Conservation (phyloP, 345 rosid genomes). For the Anacardium occidentale region DNA sequence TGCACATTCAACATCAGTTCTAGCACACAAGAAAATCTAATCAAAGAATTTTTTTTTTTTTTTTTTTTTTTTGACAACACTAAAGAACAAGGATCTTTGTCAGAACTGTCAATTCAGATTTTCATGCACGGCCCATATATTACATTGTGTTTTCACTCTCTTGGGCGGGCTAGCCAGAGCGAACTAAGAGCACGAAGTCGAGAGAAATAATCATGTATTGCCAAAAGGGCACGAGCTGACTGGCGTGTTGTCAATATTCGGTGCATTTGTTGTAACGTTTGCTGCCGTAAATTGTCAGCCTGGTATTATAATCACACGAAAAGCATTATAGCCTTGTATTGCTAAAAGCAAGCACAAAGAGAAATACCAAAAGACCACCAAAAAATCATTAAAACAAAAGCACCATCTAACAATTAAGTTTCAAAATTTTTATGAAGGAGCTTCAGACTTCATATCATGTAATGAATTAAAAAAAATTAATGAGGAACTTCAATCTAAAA, state of each 20-base stretch:
- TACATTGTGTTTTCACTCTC: slow-evolving; percentile 50
- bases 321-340: neutral
- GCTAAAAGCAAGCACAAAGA: neutral
- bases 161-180: slow-evolving; percentile 95
- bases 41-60: neutral
- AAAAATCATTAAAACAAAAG: neutral
- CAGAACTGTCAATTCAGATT: neutral
- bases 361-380: neutral
- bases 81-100: slow-evolving; percentile 1
- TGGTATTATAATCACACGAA: slow-evolving; percentile 29
- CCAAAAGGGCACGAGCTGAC: slow-evolving; percentile 95
- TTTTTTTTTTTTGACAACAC: neutral
- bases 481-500: neutral
- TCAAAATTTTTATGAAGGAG: too few species aligned
- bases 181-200: slow-evolving; percentile 96
- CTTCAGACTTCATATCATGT: neutral
- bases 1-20: neutral
- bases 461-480: neutral
- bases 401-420: neutral
- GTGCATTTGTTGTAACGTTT: slow-evolving; percentile 89
- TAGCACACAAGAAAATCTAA: slow-evolving; percentile 13
- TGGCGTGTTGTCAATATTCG: slow-evolving; percentile 86
- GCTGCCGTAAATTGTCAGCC: slow-evolving; percentile 98
- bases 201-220: slow-evolving; percentile 83
- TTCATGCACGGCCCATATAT: slow-evolving; percentile 14